Evolutionary conservation across 331 rosid genomes (phyloP).

Genomic region (Stylosanthes scabra): DNA sequence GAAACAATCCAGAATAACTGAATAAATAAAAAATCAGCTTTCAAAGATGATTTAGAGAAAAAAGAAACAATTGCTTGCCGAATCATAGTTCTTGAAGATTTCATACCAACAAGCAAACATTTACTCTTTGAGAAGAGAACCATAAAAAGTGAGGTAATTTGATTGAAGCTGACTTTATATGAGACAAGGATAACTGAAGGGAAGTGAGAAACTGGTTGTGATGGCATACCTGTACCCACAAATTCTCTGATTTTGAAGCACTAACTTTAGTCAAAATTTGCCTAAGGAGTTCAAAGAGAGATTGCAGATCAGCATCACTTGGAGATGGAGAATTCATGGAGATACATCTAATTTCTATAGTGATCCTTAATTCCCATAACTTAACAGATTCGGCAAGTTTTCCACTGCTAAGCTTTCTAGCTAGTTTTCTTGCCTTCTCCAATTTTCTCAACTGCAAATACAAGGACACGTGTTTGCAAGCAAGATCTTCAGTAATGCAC

Average conservation of each 20-base stretch:
- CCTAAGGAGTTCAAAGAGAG: constrained; percentile 64
- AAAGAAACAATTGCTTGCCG: background rate
- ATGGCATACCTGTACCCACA: constrained; percentile 83
- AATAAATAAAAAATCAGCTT: constrained; percentile 25
- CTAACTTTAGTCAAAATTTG: constrained; percentile 52
- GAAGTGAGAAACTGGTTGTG: constrained; percentile 20
- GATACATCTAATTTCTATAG: constrained; percentile 57
- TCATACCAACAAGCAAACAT: constrained; percentile 2
- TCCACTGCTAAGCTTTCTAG: constrained; percentile 65
- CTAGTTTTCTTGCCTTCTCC: constrained; percentile 71
- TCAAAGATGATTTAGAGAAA: background rate
- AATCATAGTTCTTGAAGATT: background rate
- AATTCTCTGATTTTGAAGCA: constrained; percentile 68
- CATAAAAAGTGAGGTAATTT: constrained; percentile 17
- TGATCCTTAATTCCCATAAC: constrained; percentile 67
- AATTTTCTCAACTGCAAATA: constrained; percentile 67
- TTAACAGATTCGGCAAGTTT: constrained; percentile 58
- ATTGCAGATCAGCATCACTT: constrained; percentile 63
- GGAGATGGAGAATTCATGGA: constrained; percentile 51
- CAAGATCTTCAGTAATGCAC: constrained; percentile 72
- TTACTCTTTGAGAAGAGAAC: constrained; percentile 9
- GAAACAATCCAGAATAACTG: background rate
- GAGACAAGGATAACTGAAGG: constrained; percentile 2
- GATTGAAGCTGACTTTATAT: constrained; percentile 18
- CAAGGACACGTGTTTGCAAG: constrained; percentile 66